A percentile compares a stretch with the other conserved stretches of the same genome.
Conservation (phyloP, 352 stramenopile species). For the Blastocystis sp. region DNA sequence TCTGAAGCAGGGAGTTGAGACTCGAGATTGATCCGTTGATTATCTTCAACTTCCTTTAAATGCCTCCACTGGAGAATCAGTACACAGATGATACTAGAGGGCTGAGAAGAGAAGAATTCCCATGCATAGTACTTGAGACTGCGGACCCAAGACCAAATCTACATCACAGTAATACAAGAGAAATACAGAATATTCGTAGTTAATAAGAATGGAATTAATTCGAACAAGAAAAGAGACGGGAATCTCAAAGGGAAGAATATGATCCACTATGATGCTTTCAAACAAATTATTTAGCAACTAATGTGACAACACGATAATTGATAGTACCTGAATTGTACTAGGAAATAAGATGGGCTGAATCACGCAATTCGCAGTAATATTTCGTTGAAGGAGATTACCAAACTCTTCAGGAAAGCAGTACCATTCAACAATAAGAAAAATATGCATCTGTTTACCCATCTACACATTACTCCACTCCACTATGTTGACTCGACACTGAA, state of each 20-base stretch:
- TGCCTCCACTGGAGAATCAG: no score
- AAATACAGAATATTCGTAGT: conserved; percentile 47
- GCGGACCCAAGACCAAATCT: conserved; percentile 39
- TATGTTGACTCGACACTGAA: background rate
- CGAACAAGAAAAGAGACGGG: background rate
- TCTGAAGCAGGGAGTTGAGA: no score
- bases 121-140: background rate
- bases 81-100: no score
- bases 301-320: background rate
- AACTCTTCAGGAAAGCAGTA: conserved; percentile 61
- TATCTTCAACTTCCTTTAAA: no score
- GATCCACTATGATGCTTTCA: background rate
- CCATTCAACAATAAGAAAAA: background rate
- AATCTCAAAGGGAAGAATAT: background rate
- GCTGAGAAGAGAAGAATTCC: background rate
- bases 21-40: no score
- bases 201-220: conserved; percentile 15
- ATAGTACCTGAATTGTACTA: conserved; percentile 12
- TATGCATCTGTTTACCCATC: background rate
- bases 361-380: conserved; percentile 13
- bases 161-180: background rate
- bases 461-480: background rate
- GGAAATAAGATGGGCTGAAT: conserved; percentile 46
- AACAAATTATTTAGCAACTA: conserved; percentile 57
- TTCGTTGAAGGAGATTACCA: conserved; percentile 45